Evolutionary conservation across 352 stramenopile species (phyloP).

Genomic region (Pythium rishiriense): DNA sequence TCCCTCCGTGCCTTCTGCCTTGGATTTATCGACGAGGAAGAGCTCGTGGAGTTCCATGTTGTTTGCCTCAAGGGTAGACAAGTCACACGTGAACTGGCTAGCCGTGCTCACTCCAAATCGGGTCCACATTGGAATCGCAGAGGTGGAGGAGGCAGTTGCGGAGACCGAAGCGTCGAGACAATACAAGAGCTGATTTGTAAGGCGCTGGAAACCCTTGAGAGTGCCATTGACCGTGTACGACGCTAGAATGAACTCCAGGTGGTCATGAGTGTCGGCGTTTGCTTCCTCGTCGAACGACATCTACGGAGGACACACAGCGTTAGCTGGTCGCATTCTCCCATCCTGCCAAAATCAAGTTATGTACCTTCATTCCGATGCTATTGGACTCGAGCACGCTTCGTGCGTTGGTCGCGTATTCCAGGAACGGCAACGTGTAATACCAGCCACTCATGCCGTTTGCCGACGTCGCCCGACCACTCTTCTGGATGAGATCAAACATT

Average conservation of each 20-base stretch:
- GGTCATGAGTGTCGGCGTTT: slow-evolving; percentile 49
- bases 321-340: neutral
- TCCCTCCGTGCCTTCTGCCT: slow-evolving; percentile 37
- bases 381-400: slow-evolving; percentile 61
- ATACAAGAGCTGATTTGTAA: slow-evolving; percentile 84
- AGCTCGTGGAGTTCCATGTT: slow-evolving; percentile 88
- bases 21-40: slow-evolving; percentile 87
- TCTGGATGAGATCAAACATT: slow-evolving; percentile 76
- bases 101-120: slow-evolving; percentile 73
- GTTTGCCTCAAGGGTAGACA: slow-evolving; percentile 44
- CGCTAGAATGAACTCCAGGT: slow-evolving; percentile 83
- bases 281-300: slow-evolving; percentile 78
- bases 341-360: neutral
- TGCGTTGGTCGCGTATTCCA: slow-evolving; percentile 77
- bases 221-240: slow-evolving; percentile 89
- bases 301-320: slow-evolving; percentile 25
- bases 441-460: slow-evolving; percentile 57
- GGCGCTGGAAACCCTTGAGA: slow-evolving; percentile 66
- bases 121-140: slow-evolving; percentile 56
- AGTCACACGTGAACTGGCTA: slow-evolving; percentile 67
- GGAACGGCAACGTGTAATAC: slow-evolving; percentile 85
- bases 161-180: slow-evolving; percentile 42
- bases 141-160: slow-evolving; percentile 19
- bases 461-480: slow-evolving; percentile 41
- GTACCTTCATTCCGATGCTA: slow-evolving; percentile 74